Conservation (phyloP, 2,329 filamentous ascomycete genomes). For the Amylocarpus encephaloides region DNA sequence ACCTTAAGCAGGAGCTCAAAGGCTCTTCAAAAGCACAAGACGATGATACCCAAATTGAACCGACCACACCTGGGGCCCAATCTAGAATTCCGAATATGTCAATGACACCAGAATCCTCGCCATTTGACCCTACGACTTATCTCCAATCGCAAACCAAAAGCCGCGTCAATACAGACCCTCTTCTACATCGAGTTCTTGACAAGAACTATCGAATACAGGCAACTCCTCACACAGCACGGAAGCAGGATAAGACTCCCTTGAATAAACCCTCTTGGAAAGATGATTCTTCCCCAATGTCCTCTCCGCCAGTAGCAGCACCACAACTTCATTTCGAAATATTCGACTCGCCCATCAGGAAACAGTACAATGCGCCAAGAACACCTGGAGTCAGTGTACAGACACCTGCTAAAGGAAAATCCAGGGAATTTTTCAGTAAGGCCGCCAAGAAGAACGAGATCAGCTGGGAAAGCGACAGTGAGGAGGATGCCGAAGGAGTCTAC, state of each 20-base stretch:
- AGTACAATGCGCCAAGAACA: constrained; percentile 50
- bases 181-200: constrained; percentile 87
- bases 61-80: constrained; percentile 30
- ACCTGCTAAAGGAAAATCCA: constrained; percentile 49
- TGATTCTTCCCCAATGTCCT: constrained; percentile 46
- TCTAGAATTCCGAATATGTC: constrained; percentile 55
- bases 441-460: constrained; percentile 47
- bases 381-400: constrained; percentile 85
- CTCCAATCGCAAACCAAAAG: constrained; percentile 33
- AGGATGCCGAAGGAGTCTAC: constrained; percentile 53
- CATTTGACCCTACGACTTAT: constrained; percentile 45
- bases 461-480: constrained; percentile 65
- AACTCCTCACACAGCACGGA: constrained; percentile 64
- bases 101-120: constrained; percentile 53
- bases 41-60: constrained; percentile 35
- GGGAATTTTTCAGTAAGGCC: constrained; percentile 41
- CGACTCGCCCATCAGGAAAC: constrained; percentile 58
- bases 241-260: constrained; percentile 32
- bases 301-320: constrained; percentile 72
- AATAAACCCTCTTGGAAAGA: constrained; percentile 31
- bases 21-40: constrained; percentile 32
- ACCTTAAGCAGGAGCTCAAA: constrained; percentile 60
- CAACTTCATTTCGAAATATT: constrained; percentile 82
- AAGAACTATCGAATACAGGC: constrained; percentile 93
- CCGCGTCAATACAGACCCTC: constrained; percentile 55